phyloP scores from a whole-genome alignment of 2,329 filamentous ascomycete genomes.

The Fusarium bactridioides region DNA sequence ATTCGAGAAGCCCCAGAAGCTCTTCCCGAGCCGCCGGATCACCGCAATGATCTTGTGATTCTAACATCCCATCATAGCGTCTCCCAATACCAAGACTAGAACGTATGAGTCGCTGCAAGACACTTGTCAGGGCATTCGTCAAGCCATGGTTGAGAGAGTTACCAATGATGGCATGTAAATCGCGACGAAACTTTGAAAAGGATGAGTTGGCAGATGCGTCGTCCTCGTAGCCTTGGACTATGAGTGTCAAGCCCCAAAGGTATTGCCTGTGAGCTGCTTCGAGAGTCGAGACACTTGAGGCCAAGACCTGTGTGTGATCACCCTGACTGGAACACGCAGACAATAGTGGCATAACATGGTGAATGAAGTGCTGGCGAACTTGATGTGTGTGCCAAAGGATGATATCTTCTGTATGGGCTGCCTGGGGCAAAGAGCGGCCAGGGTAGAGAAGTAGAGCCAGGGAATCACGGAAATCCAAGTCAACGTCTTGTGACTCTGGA shows the following conservation, averaged over 20 bases:
- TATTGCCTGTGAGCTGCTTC: slow-evolving; percentile 67
- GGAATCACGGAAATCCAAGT: slow-evolving; percentile 59
- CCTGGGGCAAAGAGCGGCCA: slow-evolving; percentile 54
- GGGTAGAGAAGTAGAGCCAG: slow-evolving; percentile 63
- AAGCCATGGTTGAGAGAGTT: slow-evolving; percentile 67
- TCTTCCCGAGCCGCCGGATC: slow-evolving; percentile 56
- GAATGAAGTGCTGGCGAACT: slow-evolving; percentile 66
- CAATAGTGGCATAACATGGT: slow-evolving; percentile 65
- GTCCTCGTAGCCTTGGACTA: slow-evolving; percentile 57
- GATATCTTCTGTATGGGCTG: slow-evolving; percentile 63
- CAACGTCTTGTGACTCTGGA: slow-evolving; percentile 53
- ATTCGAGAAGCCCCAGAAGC: slow-evolving; percentile 64
- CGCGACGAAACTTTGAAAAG: slow-evolving; percentile 62
- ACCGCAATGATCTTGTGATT: slow-evolving; percentile 38
- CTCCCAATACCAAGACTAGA: slow-evolving; percentile 53
- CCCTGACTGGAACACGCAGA: slow-evolving; percentile 54
- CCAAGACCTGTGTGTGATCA: slow-evolving; percentile 56
- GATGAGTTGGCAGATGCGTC: slow-evolving; percentile 48
- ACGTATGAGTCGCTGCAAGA: slow-evolving; percentile 62
- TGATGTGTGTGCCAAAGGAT: slow-evolving; percentile 68
- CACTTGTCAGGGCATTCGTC: slow-evolving; percentile 60
- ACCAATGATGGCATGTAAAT: slow-evolving; percentile 70
- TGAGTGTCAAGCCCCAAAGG: slow-evolving; percentile 60
- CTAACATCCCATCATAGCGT: slow-evolving; percentile 17
- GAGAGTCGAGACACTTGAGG: slow-evolving; percentile 64